Evolutionary conservation across 305 asterid genomes (phyloP).

Genomic region (Striga hermonthica): DNA sequence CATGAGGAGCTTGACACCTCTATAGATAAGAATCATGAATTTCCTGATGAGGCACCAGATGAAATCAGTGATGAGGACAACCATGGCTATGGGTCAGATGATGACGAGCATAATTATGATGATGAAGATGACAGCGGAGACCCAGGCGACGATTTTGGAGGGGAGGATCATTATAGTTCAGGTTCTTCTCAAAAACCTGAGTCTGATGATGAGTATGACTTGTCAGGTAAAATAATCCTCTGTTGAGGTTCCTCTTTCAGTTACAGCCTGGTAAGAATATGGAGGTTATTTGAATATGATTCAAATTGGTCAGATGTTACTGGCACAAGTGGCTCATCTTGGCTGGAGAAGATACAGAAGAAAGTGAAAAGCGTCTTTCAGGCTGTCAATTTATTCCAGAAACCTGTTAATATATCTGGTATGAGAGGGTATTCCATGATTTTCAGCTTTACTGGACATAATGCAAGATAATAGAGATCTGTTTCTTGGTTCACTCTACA

Average conservation of each 20-base stretch:
- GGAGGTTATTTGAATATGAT: slow-evolving; percentile 29
- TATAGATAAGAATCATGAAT: slow-evolving; percentile 43
- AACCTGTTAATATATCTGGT: slow-evolving; percentile 89
- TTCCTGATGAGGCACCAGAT: slow-evolving; percentile 43
- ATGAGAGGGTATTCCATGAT: slow-evolving; percentile 31
- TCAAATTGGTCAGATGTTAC: slow-evolving; percentile 49
- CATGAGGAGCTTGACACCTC: slow-evolving; percentile 47
- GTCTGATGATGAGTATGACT: slow-evolving; percentile 75
- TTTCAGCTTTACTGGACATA: slow-evolving; percentile 28
- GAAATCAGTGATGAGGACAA: slow-evolving; percentile 60
- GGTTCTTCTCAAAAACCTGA: slow-evolving; percentile 53
- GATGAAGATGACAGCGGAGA: slow-evolving; percentile 49
- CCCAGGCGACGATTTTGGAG: slow-evolving; percentile 53
- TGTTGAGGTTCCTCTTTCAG: slow-evolving; percentile 24
- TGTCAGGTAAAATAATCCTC: slow-evolving; percentile 49
- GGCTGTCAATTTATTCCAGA: slow-evolving; percentile 72
- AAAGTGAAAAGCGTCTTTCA: slow-evolving; percentile 60
- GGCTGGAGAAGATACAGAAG: slow-evolving; percentile 86
- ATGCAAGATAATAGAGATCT: slow-evolving; percentile 6
- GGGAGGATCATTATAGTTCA: slow-evolving; percentile 58
- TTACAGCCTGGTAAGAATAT: slow-evolving; percentile 28
- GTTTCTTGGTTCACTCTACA: slow-evolving; percentile 39
- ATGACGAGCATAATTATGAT: slow-evolving; percentile 58
- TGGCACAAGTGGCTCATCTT: slow-evolving; percentile 56
- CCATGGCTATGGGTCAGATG: slow-evolving; percentile 64